Conservation (phyloP, 2,329 filamentous ascomycete species). For the Neurospora sp. region DNA sequence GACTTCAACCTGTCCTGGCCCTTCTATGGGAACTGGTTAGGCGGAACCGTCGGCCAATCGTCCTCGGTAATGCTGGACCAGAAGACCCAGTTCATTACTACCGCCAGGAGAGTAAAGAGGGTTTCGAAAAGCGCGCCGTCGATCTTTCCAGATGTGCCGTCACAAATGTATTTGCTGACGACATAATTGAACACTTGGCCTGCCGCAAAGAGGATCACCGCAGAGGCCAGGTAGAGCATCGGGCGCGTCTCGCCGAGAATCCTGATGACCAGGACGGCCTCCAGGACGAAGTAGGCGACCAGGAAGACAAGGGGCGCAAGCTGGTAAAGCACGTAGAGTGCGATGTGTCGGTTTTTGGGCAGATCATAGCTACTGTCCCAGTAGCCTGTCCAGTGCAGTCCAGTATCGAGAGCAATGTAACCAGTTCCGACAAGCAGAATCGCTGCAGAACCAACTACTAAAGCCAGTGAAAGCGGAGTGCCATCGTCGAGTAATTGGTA, state of each 20-base stretch:
- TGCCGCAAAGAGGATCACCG: conserved; percentile 74
- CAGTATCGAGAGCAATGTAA: conserved; percentile 92
- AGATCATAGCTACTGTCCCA: conserved; percentile 52
- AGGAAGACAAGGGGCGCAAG: conserved; percentile 81
- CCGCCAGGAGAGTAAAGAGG: conserved; percentile 77
- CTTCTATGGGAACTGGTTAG: not conserved
- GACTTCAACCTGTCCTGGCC: not conserved
- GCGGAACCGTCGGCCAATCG: conserved; percentile 63
- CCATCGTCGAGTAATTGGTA: conserved; percentile 93
- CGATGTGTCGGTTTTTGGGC: conserved; percentile 60
- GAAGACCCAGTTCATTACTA: conserved; percentile 82
- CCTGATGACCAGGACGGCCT: conserved; percentile 71
- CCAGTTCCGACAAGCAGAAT: conserved; percentile 80
- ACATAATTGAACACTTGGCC: conserved; percentile 96
- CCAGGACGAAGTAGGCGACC: conserved; percentile 77
- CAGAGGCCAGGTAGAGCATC: conserved; percentile 76
- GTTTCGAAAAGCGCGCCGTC: conserved; percentile 91
- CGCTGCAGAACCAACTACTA: conserved; percentile 61
- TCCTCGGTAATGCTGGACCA: conserved; percentile 99
- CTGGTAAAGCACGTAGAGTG: conserved; percentile 90
- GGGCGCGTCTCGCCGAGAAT: conserved; percentile 82
- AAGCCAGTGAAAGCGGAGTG: conserved; percentile 68
- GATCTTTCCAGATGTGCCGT: conserved; percentile 72
- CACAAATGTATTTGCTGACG: conserved; percentile 82
- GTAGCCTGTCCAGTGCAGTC: conserved; percentile 71